Evolutionary conservation across 2,329 filamentous ascomycete species (phyloP), one percentile per base, ranked within the genome.

Genomic region (Graphilbum fragrans): DNA sequence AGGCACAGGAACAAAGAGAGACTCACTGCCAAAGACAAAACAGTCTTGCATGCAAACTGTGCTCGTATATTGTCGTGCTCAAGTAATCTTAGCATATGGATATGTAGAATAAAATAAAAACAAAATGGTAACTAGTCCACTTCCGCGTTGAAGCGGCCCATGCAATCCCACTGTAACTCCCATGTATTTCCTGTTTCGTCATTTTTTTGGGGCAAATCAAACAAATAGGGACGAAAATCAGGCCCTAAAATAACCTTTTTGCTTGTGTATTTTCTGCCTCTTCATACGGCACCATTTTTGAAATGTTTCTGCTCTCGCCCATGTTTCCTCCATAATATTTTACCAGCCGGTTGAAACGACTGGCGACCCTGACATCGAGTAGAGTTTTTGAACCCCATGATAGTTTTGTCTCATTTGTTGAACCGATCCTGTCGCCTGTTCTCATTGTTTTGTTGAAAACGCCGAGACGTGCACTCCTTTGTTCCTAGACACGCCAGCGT

Each of bases 301-400:
- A n/a, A n/a, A n/a, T n/a, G n/a, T n/a, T n/a, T 8, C 25, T 14
- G 8, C 25, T 14, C 25, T 19, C 7, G 16, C 16, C 2, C 19
- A 20, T 35, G 18, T 35, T 37, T 22, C n/a, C 35, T 35, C n/a
- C 35, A n/a, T n/a, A n/a, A n/a, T 17, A 25, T 36, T 27, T 19
- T 18, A 38, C 41, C 41, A 42, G 40, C 35, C 40, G 36, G 41
- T 42, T 42, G 41, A 39, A 42, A 42, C 41, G 41, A 36, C 41
- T 35, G 36, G 39, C 29, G 21, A 37, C 27, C 8, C 19, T 5
- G 21, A 35, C 19, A 35, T 19, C 17, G 7, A 35, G 38, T 39
- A 25, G 38, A 35, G 19, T 25, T n/a, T 32, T 23, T 18, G 7
- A 16, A 9, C 17, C 11, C 17, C 23, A 18, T 19, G 32, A 34